Percentiles rank a stretch among this genome's conserved stretches.
Evolutionary conservation across 1,284 basidiomycete species (phyloP).

Genomic region (Coniophora puteana): DNA sequence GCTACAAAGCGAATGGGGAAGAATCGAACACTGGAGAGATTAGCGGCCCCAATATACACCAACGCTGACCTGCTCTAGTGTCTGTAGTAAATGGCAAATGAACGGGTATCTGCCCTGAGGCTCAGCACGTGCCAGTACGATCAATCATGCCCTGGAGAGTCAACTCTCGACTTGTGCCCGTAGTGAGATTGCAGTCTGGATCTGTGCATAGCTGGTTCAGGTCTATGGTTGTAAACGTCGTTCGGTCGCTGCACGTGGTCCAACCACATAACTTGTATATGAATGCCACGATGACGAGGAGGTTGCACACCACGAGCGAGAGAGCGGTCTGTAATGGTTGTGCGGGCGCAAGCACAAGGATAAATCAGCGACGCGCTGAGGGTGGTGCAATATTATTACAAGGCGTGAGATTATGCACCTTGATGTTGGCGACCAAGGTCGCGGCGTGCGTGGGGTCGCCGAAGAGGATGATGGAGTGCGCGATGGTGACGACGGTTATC

Average conservation of each 20-base stretch:
- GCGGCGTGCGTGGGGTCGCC: too few relatives aligned
- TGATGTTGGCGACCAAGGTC: too few relatives aligned
- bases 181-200: too few relatives aligned
- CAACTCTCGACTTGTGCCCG: too few relatives aligned
- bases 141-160: too few relatives aligned
- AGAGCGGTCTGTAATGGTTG: conserved; percentile 1
- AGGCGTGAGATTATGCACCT: too few relatives aligned
- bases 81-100: neutral
- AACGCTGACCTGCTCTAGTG: too few relatives aligned
- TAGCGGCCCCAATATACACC: neutral
- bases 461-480: neutral
- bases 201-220: conserved; percentile 1
- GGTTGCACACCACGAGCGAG: conserved; percentile 5
- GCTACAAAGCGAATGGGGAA: too few relatives aligned
- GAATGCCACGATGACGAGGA: conserved; percentile 2
- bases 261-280: neutral
- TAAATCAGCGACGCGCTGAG: neutral
- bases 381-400: too few relatives aligned
- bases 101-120: neutral
- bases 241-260: neutral
- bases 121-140: neutral
- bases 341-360: neutral
- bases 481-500: neutral
- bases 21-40: too few relatives aligned
- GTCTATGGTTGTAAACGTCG: conserved; percentile 2